A percentile compares a stretch with the other conserved stretches of the same genome.
These are phyloP conservation scores for Phytophthora agathidicida DNA, from an alignment of 352 stramenopile genomes.

Conservation along the genomic window DNA sequence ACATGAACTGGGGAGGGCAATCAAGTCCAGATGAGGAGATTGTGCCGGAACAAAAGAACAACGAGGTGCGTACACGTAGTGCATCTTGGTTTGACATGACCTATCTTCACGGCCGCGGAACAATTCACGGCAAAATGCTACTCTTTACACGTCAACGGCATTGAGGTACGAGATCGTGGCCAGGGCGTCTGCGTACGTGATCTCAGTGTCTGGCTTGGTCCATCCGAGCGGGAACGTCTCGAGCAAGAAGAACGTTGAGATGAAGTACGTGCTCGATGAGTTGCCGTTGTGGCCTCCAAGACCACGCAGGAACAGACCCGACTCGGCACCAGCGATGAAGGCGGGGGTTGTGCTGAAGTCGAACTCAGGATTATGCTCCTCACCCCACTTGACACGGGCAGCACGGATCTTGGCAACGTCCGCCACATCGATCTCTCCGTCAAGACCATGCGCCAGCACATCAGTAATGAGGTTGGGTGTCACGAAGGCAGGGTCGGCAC, in stretches of 20 bases:
- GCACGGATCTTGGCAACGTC: slow-evolving; percentile 27
- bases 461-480: slow-evolving; percentile 24
- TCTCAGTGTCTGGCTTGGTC: slow-evolving; percentile 20
- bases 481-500: slow-evolving; percentile 17
- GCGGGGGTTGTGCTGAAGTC: slow-evolving; percentile 17
- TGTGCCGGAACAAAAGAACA: too few relatives aligned
- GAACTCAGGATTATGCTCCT: slow-evolving; percentile 28
- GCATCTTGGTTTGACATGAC: too few relatives aligned
- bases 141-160: slow-evolving; percentile 19
- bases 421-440: slow-evolving; percentile 11
- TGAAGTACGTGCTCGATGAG: slow-evolving; percentile 19
- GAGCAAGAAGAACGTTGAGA: slow-evolving; percentile 26
- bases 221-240: slow-evolving; percentile 33
- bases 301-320: slow-evolving; percentile 21
- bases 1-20: too few relatives aligned
- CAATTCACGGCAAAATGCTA: too few relatives aligned
- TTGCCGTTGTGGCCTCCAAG: slow-evolving; percentile 16
- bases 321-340: slow-evolving; percentile 23
- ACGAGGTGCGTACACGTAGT: too few relatives aligned
- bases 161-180: slow-evolving; percentile 24
- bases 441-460: slow-evolving; percentile 19
- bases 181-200: slow-evolving; percentile 24
- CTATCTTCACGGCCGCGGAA: too few relatives aligned
- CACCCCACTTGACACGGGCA: slow-evolving; percentile 4
- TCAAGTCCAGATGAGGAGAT: too few relatives aligned